A percentile compares a stretch with the other conserved stretches of the same genome.
Conservation (phyloP, 345 rosid genomes). For the Raphanus raphanistrum region DNA sequence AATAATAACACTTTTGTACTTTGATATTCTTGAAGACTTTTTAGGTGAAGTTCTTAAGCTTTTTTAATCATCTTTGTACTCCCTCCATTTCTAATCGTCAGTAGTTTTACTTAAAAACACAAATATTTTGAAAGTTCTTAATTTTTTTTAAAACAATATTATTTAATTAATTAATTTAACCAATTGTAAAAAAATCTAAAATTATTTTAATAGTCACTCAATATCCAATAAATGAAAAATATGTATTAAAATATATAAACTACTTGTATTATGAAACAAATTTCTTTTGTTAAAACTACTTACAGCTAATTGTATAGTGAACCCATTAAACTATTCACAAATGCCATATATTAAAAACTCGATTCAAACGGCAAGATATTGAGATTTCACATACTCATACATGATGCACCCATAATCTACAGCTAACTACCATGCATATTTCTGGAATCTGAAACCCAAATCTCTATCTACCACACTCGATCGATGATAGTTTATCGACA, state of each 20-base stretch:
- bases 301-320: background rate
- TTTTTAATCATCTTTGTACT: background rate
- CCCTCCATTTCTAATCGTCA: too few relatives aligned
- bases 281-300: too few relatives aligned
- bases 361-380: background rate
- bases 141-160: too few relatives aligned
- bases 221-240: too few relatives aligned
- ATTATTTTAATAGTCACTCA: too few relatives aligned
- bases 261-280: too few relatives aligned
- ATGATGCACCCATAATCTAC: background rate
- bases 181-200: too few relatives aligned
- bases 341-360: background rate
- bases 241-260: too few relatives aligned
- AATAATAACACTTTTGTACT: slow-evolving; percentile 30
- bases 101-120: too few relatives aligned
- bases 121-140: too few relatives aligned
- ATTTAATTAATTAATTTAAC: too few relatives aligned
- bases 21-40: slow-evolving; percentile 25
- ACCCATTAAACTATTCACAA: background rate
- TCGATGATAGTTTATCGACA: background rate
- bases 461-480: background rate
- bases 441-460: slow-evolving; percentile 3
- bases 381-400: background rate
- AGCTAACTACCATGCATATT: slow-evolving; percentile 3
- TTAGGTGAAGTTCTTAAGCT: background rate